Evolutionary conservation across 176 grass and related monocot genomes (phyloP).

Genomic region (Phoenix dactylifera): DNA sequence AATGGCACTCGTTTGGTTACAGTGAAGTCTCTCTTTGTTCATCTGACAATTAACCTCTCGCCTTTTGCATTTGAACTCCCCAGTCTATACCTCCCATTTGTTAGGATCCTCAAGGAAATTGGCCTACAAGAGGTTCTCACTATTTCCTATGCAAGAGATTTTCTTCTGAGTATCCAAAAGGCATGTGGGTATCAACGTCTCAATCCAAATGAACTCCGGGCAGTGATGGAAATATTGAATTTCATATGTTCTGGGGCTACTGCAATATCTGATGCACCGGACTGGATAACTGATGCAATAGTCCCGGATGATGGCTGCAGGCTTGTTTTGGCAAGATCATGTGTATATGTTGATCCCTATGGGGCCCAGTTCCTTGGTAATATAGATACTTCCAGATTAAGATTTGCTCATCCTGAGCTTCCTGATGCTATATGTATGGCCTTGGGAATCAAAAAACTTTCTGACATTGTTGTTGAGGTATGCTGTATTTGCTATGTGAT

Average conservation of each 20-base stretch:
- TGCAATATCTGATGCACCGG: constrained; percentile 31
- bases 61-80: constrained; percentile 96
- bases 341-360: constrained; percentile 83
- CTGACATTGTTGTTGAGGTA: constrained; percentile 84
- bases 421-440: constrained; percentile 58
- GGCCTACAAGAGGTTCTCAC: constrained; percentile 85
- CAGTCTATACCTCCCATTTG: constrained; percentile 64
- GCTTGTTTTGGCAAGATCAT: constrained; percentile 77
- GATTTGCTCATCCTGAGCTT: constrained; percentile 87
- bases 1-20: constrained; percentile 86
- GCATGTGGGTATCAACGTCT: constrained; percentile 88
- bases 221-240: constrained; percentile 77
- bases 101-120: constrained; percentile 77
- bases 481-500: background rate
- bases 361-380: constrained; percentile 60
- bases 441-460: constrained; percentile 74
- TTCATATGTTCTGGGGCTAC: constrained; percentile 65
- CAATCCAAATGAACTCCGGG: constrained; percentile 95
- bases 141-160: constrained; percentile 67
- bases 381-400: constrained; percentile 70
- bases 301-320: constrained; percentile 98
- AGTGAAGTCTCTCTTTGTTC: constrained; percentile 86
- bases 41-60: constrained; percentile 78
- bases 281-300: constrained; percentile 52
- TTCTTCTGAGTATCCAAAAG: constrained; percentile 82